Evolutionary conservation across 2,329 filamentous ascomycete species (phyloP).

Genomic region (Arthrinium phaeospermum): DNA sequence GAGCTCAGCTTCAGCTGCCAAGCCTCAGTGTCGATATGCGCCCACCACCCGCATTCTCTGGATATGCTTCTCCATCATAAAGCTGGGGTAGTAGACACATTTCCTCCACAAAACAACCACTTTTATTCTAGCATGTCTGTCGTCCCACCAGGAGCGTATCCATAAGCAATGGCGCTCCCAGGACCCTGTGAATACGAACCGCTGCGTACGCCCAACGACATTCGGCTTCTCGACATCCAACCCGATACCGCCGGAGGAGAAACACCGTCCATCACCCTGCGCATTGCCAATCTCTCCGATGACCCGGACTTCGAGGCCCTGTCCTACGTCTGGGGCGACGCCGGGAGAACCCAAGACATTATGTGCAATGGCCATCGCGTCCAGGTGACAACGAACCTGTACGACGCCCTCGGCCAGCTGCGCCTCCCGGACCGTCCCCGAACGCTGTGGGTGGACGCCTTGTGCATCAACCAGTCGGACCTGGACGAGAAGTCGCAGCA

Average conservation of each 20-base stretch:
- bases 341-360: background rate
- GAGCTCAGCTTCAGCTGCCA: background rate
- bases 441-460: constrained; percentile 23
- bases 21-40: background rate
- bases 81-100: too few species aligned
- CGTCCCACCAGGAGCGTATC: too few species aligned
- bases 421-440: background rate
- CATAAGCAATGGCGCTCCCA: background rate
- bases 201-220: constrained; percentile 3
- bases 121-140: background rate
- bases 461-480: constrained; percentile 25
- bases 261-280: background rate
- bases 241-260: background rate
- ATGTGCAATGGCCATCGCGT: background rate
- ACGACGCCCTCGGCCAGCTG: constrained; percentile 18
- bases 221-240: constrained; percentile 18
- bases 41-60: background rate
- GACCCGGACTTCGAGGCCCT: constrained; percentile 22
- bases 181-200: background rate
- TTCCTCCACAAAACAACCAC: background rate
- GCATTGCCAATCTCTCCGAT: background rate
- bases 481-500: constrained; percentile 23
- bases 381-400: constrained; percentile 19
- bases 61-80: background rate
- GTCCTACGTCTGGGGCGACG: constrained; percentile 25